Percentiles rank a stretch among this genome's conserved stretches.
Conservation (phyloP, 495 filamentous ascomycete species). For the Trichoderma virens region DNA sequence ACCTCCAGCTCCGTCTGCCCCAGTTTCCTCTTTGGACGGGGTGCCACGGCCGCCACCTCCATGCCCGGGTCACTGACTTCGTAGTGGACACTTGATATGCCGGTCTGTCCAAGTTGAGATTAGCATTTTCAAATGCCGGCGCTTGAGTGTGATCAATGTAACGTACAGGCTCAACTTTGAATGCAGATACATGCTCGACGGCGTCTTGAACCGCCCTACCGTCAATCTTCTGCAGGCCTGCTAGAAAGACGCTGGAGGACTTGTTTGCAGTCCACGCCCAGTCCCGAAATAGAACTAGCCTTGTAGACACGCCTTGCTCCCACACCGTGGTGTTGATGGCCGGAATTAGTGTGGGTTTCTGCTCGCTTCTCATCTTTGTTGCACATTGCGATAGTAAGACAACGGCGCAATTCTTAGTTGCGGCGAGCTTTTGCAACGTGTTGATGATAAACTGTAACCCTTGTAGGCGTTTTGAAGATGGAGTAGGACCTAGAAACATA, state of each 20-base stretch:
- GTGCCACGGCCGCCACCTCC: constrained; percentile 3
- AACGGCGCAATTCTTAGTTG: constrained; percentile 57
- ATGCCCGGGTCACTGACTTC: constrained; percentile 16
- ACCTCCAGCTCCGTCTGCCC: constrained; percentile 37
- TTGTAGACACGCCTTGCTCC: constrained; percentile 59
- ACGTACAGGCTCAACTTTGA: constrained; percentile 32
- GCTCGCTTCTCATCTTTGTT: constrained; percentile 55
- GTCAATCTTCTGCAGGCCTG: constrained; percentile 38
- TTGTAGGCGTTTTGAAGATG: constrained; percentile 32
- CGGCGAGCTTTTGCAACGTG: constrained; percentile 58
- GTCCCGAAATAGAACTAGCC: constrained; percentile 66
- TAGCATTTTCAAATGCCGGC: constrained; percentile 13
- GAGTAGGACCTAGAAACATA: constrained; percentile 23
- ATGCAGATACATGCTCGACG: constrained; percentile 30
- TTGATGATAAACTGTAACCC: constrained; percentile 38
- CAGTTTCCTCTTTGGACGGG: constrained; percentile 37
- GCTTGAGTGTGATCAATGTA: not conserved
- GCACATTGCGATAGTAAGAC: constrained; percentile 63
- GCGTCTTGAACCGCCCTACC: constrained; percentile 23
- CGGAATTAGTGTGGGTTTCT: constrained; percentile 60
- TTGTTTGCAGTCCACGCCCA: constrained; percentile 29
- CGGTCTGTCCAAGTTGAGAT: constrained; percentile 16
- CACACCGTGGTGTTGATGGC: constrained; percentile 59
- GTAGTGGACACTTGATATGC: constrained; percentile 18
- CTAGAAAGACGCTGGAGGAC: constrained; percentile 28